Conservation (phyloP, 768 basidiomycete genomes). For the Pisolithus tinctorius region DNA sequence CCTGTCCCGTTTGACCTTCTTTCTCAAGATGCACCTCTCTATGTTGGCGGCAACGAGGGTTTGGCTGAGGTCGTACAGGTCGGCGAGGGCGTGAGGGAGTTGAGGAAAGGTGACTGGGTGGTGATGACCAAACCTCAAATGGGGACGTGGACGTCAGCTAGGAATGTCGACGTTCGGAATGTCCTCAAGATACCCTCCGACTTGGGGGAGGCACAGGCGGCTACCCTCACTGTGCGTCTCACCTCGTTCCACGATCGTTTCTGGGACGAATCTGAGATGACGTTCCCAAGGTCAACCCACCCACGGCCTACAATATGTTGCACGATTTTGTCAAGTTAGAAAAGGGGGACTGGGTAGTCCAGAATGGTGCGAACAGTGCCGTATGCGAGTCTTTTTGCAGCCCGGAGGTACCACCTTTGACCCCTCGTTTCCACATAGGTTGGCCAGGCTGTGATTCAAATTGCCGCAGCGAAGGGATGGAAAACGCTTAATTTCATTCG, state of each 20-base stretch:
- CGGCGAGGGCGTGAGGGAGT: constrained; percentile 43
- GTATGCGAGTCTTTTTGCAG: constrained; percentile 35
- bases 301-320: constrained; percentile 82
- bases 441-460: constrained; percentile 82
- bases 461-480: constrained; percentile 63
- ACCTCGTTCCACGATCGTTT: background rate
- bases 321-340: constrained; percentile 57
- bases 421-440: constrained; percentile 36
- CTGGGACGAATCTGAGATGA: background rate
- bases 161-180: constrained; percentile 47
- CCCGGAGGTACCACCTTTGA: background rate
- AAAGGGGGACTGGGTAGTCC: constrained; percentile 73
- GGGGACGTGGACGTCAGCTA: constrained; percentile 70
- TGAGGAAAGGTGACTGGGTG: constrained; percentile 65
- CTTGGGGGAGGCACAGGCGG: constrained; percentile 59
- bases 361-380: constrained; percentile 83
- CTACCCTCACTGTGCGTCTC: constrained; percentile 60
- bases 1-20: constrained; percentile 37
- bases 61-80: constrained; percentile 59
- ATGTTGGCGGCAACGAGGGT: constrained; percentile 74
- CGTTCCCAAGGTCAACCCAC: constrained; percentile 60
- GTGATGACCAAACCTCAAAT: constrained; percentile 58
- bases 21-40: constrained; percentile 33
- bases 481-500: constrained; percentile 82
- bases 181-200: constrained; percentile 52